These are phyloP conservation scores for Gossypium trilobum DNA, from an alignment of 441 rosid species.

Conservation along the genomic window DNA sequence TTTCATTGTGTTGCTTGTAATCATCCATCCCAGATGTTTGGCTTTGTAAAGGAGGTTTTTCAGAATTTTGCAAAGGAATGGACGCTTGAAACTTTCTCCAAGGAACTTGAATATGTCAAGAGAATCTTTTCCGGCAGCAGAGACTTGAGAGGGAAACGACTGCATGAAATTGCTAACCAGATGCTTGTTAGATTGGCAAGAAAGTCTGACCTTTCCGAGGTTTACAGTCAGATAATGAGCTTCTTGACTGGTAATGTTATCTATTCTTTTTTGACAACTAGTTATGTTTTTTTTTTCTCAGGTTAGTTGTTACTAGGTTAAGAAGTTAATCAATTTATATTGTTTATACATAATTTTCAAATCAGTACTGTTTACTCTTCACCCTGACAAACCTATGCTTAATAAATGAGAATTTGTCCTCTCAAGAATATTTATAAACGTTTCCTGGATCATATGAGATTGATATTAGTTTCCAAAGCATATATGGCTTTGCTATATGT, in stretches of 20 bases:
- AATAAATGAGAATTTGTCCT: not conserved
- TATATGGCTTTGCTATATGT: not conserved
- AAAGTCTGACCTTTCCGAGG: constrained; percentile 55
- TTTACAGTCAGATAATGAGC: constrained; percentile 42
- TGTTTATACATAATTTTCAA: not conserved
- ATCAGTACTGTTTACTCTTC: not conserved
- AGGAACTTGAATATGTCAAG: constrained; percentile 81
- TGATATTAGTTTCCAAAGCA: not conserved
- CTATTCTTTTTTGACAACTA: not conserved
- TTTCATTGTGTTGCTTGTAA: constrained; percentile 88
- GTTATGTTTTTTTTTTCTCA: not conserved
- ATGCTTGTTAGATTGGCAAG: constrained; percentile 54
- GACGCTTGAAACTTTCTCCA: constrained; percentile 57
- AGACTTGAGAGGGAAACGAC: constrained; percentile 70
- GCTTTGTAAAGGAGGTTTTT: constrained; percentile 94
- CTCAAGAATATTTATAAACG: not conserved
- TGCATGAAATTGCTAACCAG: constrained; percentile 64
- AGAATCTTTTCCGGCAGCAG: constrained; percentile 74
- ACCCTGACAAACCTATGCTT: not conserved
- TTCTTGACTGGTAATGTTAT: constrained; percentile 60
- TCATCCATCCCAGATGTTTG: constrained; percentile 99
- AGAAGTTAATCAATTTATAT: not conserved
- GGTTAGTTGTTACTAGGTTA: no score
- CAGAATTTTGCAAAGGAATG: constrained; percentile 73
- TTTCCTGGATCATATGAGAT: not conserved